Base-by-base conservation (phyloP, 352 stramenopile species). In the Phytophthora constricta region DNA sequence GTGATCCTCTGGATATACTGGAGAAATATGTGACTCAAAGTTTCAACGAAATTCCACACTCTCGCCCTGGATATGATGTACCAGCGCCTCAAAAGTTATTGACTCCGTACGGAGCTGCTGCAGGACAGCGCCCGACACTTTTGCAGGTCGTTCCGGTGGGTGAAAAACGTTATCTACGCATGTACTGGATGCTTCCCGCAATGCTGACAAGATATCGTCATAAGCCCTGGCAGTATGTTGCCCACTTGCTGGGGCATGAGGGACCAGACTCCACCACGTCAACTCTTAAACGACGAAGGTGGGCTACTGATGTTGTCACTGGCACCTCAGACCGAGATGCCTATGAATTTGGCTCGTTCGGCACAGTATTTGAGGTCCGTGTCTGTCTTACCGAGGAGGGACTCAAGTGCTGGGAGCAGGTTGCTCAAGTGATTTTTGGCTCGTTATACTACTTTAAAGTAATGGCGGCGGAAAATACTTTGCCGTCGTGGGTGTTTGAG, bases 331-430 rank as follows among this genome's bases (percentile, higher is more conserved):
- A 89, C 52, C 55, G 55, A 63, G 80, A 91, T 56, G 68, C 66
- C 22, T 89, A 87, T 27, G 83, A 90, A 34, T 90, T 81, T 46
- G 79, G 80, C n/a, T 86, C 77, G 5, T 89, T 88, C 64, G 77
- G 79, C 5, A 67, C 63, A 3, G 56, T 87, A 16, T 91, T 90
- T 65, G 84, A 86, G 19, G 61, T 91, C 17, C 67, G 71, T 16
- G 61, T 91, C 7, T 66, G 73, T 67, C 73, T 90, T 9, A 91
- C 83, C 2, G 54, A 64, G 1, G 31, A 65, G 8, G 83, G 83
- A 10, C 45, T 91, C 13, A 28, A 46, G 16, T 72, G 73, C 34
- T 90, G 79, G 74, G 51, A 77, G 5, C 53, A 80, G n/a, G 68
- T 91, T 31, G 77, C 68, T 3, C 60, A 76, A 17, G 19, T 86